Percentiles rank a stretch among this genome's conserved stretches.
These are phyloP conservation scores for Microascus cirrosus DNA, from an alignment of 2,329 filamentous ascomycete genomes.

Conservation along the genomic window DNA sequence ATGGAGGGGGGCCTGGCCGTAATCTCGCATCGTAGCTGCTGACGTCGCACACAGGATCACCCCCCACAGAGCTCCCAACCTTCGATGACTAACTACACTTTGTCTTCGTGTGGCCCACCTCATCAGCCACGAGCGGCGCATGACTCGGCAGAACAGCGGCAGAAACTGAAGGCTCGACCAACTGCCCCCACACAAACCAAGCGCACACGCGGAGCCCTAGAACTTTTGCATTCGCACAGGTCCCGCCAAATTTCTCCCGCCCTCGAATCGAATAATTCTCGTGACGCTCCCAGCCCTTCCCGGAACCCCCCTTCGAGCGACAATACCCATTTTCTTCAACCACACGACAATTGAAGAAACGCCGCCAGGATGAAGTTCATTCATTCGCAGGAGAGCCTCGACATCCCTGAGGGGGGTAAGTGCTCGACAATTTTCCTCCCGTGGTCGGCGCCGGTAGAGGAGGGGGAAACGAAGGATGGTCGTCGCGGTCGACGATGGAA, in stretches of 20 bases:
- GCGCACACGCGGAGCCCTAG: constrained; percentile 21
- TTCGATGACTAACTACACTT: neutral
- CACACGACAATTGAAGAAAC: constrained; percentile 5
- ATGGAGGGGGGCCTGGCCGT: neutral
- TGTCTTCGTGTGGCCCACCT: neutral
- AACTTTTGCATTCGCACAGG: constrained; percentile 32
- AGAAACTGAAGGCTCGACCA: neutral
- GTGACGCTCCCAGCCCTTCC: constrained; percentile 15
- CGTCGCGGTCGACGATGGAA: neutral
- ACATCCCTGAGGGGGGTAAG: constrained; percentile 94
- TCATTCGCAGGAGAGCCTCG: constrained; percentile 91
- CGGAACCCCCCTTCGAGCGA: constrained; percentile 12
- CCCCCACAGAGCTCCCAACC: neutral
- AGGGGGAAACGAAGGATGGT: neutral
- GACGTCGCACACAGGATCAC: neutral
- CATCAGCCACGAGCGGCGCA: neutral
- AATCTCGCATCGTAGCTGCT: neutral
- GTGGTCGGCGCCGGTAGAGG: neutral
- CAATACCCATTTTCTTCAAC: constrained; percentile 22
- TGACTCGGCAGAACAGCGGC: neutral
- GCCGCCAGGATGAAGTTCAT: constrained; percentile 98
- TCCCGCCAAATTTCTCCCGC: constrained; percentile 17
- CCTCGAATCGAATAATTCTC: constrained; percentile 19
- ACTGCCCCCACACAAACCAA: neutral
- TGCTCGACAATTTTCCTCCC: constrained; percentile 17